Evolutionary conservation across 495 filamentous ascomycete species (phyloP), one percentile per base, ranked within the genome.

Genomic region (Copromyces sp.): DNA sequence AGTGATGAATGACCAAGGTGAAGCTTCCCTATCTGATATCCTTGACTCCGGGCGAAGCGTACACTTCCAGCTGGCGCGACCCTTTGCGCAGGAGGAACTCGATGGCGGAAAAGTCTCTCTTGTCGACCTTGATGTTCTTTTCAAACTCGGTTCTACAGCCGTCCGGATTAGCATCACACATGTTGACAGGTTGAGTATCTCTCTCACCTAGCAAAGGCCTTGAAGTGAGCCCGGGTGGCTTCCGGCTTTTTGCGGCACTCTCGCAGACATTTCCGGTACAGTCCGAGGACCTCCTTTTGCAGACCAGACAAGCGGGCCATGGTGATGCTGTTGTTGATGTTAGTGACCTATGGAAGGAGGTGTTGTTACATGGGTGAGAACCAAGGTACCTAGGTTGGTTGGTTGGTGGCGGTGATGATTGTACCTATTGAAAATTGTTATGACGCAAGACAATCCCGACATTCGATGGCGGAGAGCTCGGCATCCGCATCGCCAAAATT

Each of bases 61-160:
- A 98, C 71, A 90, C 88, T 70, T 97, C 94, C 35, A 99, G 82
- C 81, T 98, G 94, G 70, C 92, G 88, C 39, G 89, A 86, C 45
- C 95, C 95, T 78, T 92, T 94, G 65, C 95, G 88, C 39, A 99
- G 78, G 4, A 98, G 84, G 82, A 92, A 96, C 81, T 99, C 95
- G 73, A 99, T 90, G 3, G 94, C 88, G 59, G 82, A 82, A 81
- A 98, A 98, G 79, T 98, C 94, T 79, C 92, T 95, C 82, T 93
- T 97, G 81, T 91, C 90, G 42, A 98, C 77, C 29, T 79, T 77
- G 3, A 89, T 77, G 76, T 93, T 84, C 76, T 91, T 91, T 65
- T 89, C 82, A 75, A 99, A 99, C 75, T 97, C 93, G 42, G 81
- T 81, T 68, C 94, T 95, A 73, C 68, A 39, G 38, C 1, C 38